Evolutionary conservation across 78 protist genomes (phyloP).

Genomic region (Guillardia theta): DNA sequence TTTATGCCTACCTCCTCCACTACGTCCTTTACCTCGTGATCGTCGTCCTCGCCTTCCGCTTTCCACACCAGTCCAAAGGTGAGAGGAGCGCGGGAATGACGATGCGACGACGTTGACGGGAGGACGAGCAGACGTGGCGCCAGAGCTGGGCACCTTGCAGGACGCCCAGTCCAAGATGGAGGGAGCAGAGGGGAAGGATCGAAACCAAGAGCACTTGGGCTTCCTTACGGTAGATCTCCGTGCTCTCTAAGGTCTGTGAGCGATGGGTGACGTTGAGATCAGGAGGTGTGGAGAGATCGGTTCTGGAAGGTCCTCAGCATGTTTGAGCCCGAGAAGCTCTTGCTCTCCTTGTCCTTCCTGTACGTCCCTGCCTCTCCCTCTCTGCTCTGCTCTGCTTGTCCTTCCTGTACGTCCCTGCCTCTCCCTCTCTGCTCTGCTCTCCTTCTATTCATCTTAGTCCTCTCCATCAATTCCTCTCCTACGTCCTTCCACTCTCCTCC

Average conservation of each 20-base stretch:
- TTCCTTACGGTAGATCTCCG: too few relatives aligned
- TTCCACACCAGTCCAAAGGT: background rate
- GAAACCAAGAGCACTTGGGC: too few relatives aligned
- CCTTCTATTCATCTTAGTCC: background rate
- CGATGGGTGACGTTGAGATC: too few relatives aligned
- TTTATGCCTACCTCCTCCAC: background rate
- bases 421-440: background rate
- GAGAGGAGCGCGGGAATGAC: too few relatives aligned
- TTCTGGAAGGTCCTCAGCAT: background rate
- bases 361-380: background rate
- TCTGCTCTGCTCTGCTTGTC: background rate
- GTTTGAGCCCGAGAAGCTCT: background rate
- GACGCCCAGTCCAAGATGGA: too few relatives aligned
- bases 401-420: background rate
- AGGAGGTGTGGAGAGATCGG: too few relatives aligned
- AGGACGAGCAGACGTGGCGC: too few relatives aligned
- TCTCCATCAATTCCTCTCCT: background rate
- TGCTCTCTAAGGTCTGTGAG: too few relatives aligned
- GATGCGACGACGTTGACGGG: too few relatives aligned
- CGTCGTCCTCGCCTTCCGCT: background rate
- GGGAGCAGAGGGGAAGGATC: too few relatives aligned
- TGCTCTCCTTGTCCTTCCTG: background rate
- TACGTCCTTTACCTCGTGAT: background rate
- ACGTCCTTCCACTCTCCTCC: background rate
- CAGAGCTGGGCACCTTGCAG: too few relatives aligned